phyloP scores from a whole-genome alignment of 164 flowering plant species.

The Liquidambar formosana region DNA sequence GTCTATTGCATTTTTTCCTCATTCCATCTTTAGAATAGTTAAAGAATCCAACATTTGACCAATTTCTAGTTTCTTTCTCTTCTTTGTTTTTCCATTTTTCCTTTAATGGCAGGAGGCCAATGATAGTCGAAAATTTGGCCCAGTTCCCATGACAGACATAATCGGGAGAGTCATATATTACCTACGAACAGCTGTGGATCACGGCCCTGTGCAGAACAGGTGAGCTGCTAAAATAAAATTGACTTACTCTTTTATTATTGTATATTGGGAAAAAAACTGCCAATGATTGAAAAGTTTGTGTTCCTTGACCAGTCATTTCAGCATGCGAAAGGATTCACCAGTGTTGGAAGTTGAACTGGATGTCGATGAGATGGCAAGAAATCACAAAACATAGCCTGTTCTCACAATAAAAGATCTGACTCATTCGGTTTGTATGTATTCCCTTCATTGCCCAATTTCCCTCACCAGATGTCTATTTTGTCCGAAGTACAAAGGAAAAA shows the following conservation, averaged over 20 bases:
- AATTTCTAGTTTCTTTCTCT: background rate
- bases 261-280: background rate
- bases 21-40: too few relatives aligned
- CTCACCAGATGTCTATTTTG: background rate
- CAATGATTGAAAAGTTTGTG: constrained; percentile 4
- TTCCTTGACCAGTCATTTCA: constrained; percentile 42
- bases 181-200: constrained; percentile 80
- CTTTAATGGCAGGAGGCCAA: constrained; percentile 71
- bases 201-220: constrained; percentile 95
- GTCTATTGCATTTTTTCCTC: too few relatives aligned
- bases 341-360: constrained; percentile 84
- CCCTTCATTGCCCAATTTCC: background rate
- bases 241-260: background rate
- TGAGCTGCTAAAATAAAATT: constrained; percentile 15
- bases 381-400: constrained; percentile 47
- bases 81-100: background rate
- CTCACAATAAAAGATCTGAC: background rate
- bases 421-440: constrained; percentile 13
- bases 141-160: constrained; percentile 66
- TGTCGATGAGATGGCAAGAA: constrained; percentile 86
- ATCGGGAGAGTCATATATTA: constrained; percentile 89
- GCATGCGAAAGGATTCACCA: constrained; percentile 71
- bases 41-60: background rate
- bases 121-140: constrained; percentile 94
- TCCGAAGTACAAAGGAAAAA: background rate